Evolutionary conservation across 805 yeast genomes (phyloP).

Genomic region (Hyphopichia homilentoma): DNA sequence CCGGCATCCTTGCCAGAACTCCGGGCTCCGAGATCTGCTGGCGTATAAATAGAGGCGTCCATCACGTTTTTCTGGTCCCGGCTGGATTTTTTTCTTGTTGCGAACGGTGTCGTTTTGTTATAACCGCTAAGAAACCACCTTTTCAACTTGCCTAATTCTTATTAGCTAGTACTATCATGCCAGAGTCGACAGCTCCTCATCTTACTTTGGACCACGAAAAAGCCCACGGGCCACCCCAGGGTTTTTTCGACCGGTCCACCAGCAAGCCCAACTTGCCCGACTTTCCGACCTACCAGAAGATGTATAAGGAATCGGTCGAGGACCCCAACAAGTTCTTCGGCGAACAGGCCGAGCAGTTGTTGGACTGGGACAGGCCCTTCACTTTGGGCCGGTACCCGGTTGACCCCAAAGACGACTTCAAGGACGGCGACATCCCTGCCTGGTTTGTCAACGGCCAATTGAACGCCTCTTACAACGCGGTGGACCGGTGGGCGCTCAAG

Average conservation of each 20-base stretch:
- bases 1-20: too few relatives aligned
- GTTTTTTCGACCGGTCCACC: slow-evolving; percentile 42
- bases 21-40: too few relatives aligned
- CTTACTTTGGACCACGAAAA: slow-evolving; percentile 33
- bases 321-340: slow-evolving; percentile 56
- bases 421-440: slow-evolving; percentile 68
- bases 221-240: slow-evolving; percentile 30
- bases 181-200: slow-evolving; percentile 15
- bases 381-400: slow-evolving; percentile 44
- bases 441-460: slow-evolving; percentile 94
- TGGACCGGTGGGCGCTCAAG: slow-evolving; percentile 89
- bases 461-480: slow-evolving; percentile 91
- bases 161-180: slow-evolving; percentile 5
- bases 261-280: slow-evolving; percentile 44
- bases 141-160: too few relatives aligned
- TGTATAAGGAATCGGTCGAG: slow-evolving; percentile 55
- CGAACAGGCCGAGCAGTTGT: slow-evolving; percentile 44
- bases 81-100: too few relatives aligned
- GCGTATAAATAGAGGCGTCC: too few relatives aligned
- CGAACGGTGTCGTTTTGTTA: too few relatives aligned
- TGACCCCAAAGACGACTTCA: slow-evolving; percentile 44
- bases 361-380: slow-evolving; percentile 54
- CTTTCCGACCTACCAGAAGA: slow-evolving; percentile 45
- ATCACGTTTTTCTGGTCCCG: too few relatives aligned
- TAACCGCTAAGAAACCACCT: too few relatives aligned